Base-by-base conservation (phyloP, 352 stramenopile genomes). In the Thalassiosira hispida region DNA sequence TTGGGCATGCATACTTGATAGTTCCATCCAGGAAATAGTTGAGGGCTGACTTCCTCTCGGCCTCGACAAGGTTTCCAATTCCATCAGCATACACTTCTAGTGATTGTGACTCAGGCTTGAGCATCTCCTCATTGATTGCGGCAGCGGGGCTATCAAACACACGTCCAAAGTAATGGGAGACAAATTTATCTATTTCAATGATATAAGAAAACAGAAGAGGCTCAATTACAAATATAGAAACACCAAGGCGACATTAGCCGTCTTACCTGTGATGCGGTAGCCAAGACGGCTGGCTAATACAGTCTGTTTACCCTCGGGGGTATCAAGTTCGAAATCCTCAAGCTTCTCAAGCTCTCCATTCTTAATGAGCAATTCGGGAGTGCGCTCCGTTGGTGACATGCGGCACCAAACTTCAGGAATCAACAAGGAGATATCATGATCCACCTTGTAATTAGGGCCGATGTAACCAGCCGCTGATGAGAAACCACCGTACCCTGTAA, bases 21-120 rank as follows among this genome's bases (percentile, higher is more conserved):
- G 80, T 88, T 7, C 81, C 77, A 53, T 88, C 81, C 42, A 84
- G 70, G 70, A 88, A 88, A 46, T 88, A 88, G 40, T 85, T 71
- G 44, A 79, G 47, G 9, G 81, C 81, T 18, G 72, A 83, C 57
- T 84, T 85, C 40, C 68, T 44, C 56, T 85, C 73, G 5, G 81
- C 81, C 35, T 85, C 71, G 11, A 78, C 76, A 73, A 88, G 73
- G 46, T 86, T 86, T 56, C 84, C 78, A 69, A 88, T 81, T 33
- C 81, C 77, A 64, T 86, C 78, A 7, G 75, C 68, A 73, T 80
- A 86, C 1, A 88, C 69, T 40, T 70, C 73, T 53, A 86, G 51
- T 18, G 75, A 73, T 66, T 86, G 81, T n/a, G 73, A 56, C 33
- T 86, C 81, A 27, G 77, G 81, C 23, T 88, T 79, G 7, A 88